Base-by-base conservation (phyloP, 2,329 filamentous ascomycete species). In the Talaromyces sp. region DNA sequence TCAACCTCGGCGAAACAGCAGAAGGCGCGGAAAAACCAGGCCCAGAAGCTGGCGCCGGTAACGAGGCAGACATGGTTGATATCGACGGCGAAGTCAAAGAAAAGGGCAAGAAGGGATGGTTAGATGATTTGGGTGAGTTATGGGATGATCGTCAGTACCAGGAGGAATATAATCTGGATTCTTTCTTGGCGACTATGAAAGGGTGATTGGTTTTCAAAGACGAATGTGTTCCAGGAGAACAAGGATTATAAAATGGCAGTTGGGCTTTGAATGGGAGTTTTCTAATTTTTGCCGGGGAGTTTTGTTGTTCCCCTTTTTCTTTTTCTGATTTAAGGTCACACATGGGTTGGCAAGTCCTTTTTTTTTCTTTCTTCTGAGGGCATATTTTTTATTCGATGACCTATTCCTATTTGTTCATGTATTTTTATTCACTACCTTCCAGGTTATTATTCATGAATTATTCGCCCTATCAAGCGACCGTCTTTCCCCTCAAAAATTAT, bases 101-200 rank as follows among this genome's bases (percentile, higher is more conserved):
- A 73, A 95, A 95, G 67, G 94, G 94, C 59, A 97, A 97, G 81
- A 97, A 96, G 81, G 88, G 92, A 6, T 96, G 93, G 84, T 77
- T 97, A 62, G 94, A 99, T 70, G 94, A 97, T 69, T 76, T 99
- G 59, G 93, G 91, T 59, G 94, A 99, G 74, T 78, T 99, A 31
- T 99, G 94, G 93, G 94, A 99, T 71, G 93, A 97, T 72, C 87
- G 87, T 71, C 92, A 97, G 78, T 99, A 99, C 74, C 91, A 97
- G 75, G 94, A 99, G 77, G 95, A 96, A 74, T 97, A 97, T 73
- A 91, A 97, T 72, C 78, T 99, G 64, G 91, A 96, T 67, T 92
- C 90, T 3, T 99, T 97, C 78, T 81, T 99, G 77, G 92, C 91
- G 73, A 95, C 85, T 65, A 97, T 99, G 90, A 89, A 91, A 69